Percentiles rank a stretch among this genome's conserved stretches.
These are phyloP conservation scores for Cladosporium austrohemisphaericum DNA, from an alignment of 2,329 filamentous ascomycete genomes.

Conservation along the genomic window DNA sequence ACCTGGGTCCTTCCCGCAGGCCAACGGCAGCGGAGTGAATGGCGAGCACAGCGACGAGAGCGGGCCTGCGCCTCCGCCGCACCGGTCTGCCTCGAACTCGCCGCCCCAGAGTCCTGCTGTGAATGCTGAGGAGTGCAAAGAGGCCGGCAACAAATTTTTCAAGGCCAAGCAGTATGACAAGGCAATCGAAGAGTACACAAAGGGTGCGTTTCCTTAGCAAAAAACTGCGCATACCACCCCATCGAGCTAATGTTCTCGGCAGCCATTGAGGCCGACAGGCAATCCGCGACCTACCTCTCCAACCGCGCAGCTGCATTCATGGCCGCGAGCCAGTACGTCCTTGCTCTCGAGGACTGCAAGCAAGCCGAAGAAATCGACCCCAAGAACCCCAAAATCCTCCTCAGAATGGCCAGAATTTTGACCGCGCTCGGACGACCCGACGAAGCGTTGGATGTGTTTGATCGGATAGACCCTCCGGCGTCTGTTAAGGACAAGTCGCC, in stretches of 20 bases:
- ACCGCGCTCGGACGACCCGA: conserved; percentile 80
- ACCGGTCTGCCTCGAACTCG: conserved; percentile 49
- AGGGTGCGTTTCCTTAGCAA: conserved; percentile 61
- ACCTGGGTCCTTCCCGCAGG: conserved; percentile 49
- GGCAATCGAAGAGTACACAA: conserved; percentile 89
- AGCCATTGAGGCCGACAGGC: conserved; percentile 86
- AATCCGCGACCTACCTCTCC: conserved; percentile 83
- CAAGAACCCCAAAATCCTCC: conserved; percentile 79
- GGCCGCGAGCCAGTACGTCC: conserved; percentile 72
- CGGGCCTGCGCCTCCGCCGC: conserved; percentile 66
- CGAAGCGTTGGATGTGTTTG: conserved; percentile 79
- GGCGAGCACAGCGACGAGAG: conserved; percentile 40
- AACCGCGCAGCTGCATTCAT: conserved; percentile 96
- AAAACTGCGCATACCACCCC: conserved; percentile 16
- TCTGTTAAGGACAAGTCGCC: conserved; percentile 80
- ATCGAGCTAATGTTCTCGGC: conserved; percentile 16
- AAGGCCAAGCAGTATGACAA: conserved; percentile 86
- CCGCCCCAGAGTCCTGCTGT: conserved; percentile 48
- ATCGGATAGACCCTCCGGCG: conserved; percentile 72
- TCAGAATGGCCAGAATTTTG: conserved; percentile 85
- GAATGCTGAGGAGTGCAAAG: conserved; percentile 88
- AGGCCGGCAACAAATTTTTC: conserved; percentile 92
- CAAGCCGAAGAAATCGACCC: conserved; percentile 79
- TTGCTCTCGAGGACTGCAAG: conserved; percentile 83
- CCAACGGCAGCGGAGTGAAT: conserved; percentile 48